These are phyloP conservation scores for Pichia heedii DNA, from an alignment of 805 yeast species.

Conservation along the genomic window DNA sequence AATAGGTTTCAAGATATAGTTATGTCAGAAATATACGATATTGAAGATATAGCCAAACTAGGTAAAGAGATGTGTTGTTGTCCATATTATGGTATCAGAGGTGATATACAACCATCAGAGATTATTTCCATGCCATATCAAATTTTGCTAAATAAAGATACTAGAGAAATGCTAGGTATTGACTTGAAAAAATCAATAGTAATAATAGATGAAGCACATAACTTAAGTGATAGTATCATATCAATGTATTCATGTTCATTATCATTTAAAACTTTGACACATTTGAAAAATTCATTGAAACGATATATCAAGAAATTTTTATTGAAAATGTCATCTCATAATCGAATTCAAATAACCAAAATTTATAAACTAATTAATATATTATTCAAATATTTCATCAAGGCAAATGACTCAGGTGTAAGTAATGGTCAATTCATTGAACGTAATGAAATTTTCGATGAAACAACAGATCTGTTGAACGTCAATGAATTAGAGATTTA, in stretches of 20 bases:
- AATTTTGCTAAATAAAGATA: constrained; percentile 48
- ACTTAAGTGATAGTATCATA: constrained; percentile 67
- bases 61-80: constrained; percentile 56
- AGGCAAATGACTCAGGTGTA: constrained; percentile 19
- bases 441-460: constrained; percentile 43
- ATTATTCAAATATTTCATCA: constrained; percentile 41
- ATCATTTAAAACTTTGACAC: constrained; percentile 37
- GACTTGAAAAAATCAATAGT: constrained; percentile 57
- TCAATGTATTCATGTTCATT: constrained; percentile 58
- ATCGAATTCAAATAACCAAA: constrained; percentile 61
- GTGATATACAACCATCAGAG: constrained; percentile 51
- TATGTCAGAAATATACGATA: constrained; percentile 55
- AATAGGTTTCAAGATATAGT: constrained; percentile 34
- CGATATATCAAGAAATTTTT: constrained; percentile 52
- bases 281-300: constrained; percentile 40
- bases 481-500: constrained; percentile 58
- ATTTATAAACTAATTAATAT: constrained; percentile 47
- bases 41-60: constrained; percentile 61
- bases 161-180: constrained; percentile 53
- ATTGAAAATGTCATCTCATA: constrained; percentile 58
- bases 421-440: constrained; percentile 47
- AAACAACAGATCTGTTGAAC: constrained; percentile 62
- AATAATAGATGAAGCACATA: constrained; percentile 90
- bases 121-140: constrained; percentile 83
- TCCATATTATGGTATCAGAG: constrained; percentile 73